Evolutionary conservation across 2,329 filamentous ascomycete species (phyloP).

Genomic region (Alternaria solani): DNA sequence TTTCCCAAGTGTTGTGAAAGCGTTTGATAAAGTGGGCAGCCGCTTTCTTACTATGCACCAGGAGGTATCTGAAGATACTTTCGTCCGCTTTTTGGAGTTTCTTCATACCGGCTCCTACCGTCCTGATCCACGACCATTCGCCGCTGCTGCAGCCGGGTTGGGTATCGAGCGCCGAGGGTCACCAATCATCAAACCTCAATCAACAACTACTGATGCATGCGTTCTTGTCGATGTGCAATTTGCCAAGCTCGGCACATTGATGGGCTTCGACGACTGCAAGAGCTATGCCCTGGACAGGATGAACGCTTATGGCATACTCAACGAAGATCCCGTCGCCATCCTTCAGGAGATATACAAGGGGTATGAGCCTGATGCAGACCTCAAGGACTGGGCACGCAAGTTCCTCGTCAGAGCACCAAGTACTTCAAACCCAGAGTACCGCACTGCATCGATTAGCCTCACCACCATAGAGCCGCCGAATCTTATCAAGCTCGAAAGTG

Average conservation of each 20-base stretch:
- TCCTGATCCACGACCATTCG: conserved; percentile 25
- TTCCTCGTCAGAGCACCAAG: conserved; percentile 27
- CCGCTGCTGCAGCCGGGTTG: conserved; percentile 10
- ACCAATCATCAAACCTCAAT: conserved; percentile 33
- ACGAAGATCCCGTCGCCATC: conserved; percentile 48
- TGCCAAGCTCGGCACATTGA: conserved; percentile 43
- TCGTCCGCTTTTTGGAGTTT: conserved; percentile 48
- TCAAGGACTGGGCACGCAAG: conserved; percentile 32
- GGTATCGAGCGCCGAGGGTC: conserved; percentile 24
- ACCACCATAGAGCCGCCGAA: conserved; percentile 26
- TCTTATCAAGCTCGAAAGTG: conserved; percentile 33
- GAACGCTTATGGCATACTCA: conserved; percentile 37
- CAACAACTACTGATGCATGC: conserved; percentile 13
- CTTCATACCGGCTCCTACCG: conserved; percentile 34
- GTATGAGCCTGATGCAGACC: conserved; percentile 30
- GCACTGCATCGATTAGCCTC: background rate
- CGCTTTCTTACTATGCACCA: conserved; percentile 44
- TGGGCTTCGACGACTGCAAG: conserved; percentile 51
- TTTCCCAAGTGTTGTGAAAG: conserved; percentile 41
- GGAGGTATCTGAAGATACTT: conserved; percentile 35
- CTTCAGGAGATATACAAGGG: conserved; percentile 48
- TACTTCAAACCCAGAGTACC: background rate
- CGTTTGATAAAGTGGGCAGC: conserved; percentile 36
- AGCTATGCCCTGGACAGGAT: conserved; percentile 46
- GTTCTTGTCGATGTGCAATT: conserved; percentile 36